A percentile compares a stretch with the other conserved stretches of the same genome.
phyloP scores from a whole-genome alignment of 2,329 filamentous ascomycete genomes.

The Arthrinium phaeospermum region DNA sequence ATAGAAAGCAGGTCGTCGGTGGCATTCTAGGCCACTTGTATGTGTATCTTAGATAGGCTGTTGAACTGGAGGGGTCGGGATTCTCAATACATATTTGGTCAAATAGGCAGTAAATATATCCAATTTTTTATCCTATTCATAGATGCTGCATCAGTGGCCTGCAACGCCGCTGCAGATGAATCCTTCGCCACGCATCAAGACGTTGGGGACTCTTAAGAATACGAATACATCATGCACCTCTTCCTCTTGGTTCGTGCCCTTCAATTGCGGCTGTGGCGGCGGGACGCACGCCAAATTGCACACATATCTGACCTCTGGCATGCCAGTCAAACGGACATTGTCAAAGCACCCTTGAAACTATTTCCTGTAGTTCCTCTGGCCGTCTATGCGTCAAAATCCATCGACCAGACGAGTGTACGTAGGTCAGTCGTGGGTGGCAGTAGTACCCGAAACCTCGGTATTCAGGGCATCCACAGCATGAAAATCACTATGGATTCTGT shows the following conservation, averaged over 20 bases:
- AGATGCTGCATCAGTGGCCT: background rate
- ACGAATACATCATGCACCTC: background rate
- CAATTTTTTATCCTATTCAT: background rate
- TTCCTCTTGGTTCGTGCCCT: background rate
- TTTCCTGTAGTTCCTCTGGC: background rate
- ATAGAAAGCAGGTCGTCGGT: background rate
- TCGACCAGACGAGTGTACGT: background rate
- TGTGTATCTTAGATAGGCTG: background rate
- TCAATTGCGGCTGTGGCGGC: background rate
- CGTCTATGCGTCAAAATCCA: conserved; percentile 2
- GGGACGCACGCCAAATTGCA: background rate
- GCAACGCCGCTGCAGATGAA: background rate
- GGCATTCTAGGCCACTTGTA: background rate
- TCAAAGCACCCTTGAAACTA: background rate
- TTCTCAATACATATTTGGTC: background rate
- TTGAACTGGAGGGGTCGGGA: background rate
- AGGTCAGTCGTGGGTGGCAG: background rate
- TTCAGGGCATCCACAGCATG: background rate
- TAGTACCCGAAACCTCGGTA: conserved; percentile 9
- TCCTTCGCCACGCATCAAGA: background rate
- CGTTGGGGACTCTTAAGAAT: background rate
- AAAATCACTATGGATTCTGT: background rate
- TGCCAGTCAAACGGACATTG: background rate
- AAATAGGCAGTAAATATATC: background rate
- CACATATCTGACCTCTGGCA: background rate